Percentiles rank a stretch among this genome's conserved stretches.
Conservation (phyloP, 2,329 filamentous ascomycete genomes). For the Cladosporium phlei region DNA sequence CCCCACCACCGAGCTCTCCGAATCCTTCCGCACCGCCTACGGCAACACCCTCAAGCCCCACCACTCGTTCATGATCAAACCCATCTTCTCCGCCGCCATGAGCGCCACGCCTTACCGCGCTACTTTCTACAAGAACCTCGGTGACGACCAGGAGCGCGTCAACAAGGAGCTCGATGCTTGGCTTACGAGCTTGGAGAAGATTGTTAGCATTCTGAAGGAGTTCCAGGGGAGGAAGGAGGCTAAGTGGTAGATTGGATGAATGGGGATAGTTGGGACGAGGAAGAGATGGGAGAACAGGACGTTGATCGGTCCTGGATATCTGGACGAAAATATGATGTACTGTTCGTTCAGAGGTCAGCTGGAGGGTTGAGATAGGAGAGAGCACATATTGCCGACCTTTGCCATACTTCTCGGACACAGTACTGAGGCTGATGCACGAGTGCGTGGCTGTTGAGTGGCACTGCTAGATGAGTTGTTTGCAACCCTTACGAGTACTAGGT, state of each 20-base stretch:
- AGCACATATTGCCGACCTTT: too few species aligned
- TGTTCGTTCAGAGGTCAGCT: too few species aligned
- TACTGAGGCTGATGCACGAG: too few species aligned
- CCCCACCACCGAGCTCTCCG: constrained; percentile 67
- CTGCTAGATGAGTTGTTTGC: too few species aligned
- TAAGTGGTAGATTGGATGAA: constrained; percentile 33
- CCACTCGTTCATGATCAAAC: constrained; percentile 85
- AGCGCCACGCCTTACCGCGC: constrained; percentile 85
- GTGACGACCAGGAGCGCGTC: constrained; percentile 60
- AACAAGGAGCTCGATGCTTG: constrained; percentile 62
- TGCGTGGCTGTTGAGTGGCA: too few species aligned
- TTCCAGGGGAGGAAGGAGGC: constrained; percentile 54
- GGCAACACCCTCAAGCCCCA: constrained; percentile 81
- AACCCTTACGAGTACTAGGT: too few species aligned
- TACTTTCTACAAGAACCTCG: constrained; percentile 88
- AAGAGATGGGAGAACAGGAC: too few species aligned
- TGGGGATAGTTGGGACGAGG: neutral
- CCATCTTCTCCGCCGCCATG: constrained; percentile 91
- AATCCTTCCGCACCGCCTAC: constrained; percentile 85
- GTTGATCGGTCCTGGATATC: too few species aligned
- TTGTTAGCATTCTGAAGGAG: constrained; percentile 68
- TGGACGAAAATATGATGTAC: too few species aligned
- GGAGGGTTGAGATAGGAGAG: too few species aligned
- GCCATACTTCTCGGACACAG: too few species aligned
- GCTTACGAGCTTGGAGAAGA: constrained; percentile 70